Evolutionary conservation across 2,329 filamentous ascomycete genomes (phyloP), one percentile per base, ranked within the genome.

Genomic region (Penicillium nordicum): DNA sequence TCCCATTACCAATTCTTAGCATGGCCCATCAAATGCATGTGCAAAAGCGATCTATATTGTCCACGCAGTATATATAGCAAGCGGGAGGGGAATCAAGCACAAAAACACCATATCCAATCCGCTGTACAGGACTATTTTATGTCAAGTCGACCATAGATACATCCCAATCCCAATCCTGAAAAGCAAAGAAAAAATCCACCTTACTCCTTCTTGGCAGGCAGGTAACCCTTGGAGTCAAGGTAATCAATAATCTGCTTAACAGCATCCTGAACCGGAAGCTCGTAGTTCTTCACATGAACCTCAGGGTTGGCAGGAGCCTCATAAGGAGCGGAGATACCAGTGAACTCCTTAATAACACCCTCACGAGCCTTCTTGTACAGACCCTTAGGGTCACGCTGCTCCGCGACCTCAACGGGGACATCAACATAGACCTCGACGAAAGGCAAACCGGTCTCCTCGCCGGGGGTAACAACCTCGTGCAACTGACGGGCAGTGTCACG

Each of bases 361-460:
- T 89, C 88, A 43, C 93, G 82, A 12, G 94, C 94, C 84, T 96
- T 96, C 83, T 96, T 96, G 80, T 99, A 99, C 58, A 97, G 79
- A 5, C 93, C 94, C 85, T 99, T 99, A 47, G 94, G 94, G 72
- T 99, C 94, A 61, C 94, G 86, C 83, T 93, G 82, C 84, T 97
- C 93, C 37, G 94, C 93, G 43, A 94, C 90, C 76, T 91, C 90
- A 64, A 97, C 83, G 14, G 92, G 89, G 12, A 97, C 86, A 75
- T 99, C 92, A 61, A 99, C 88, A 71, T 86, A 96, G 57, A 97
- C 91, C 79, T 99, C 94, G 64, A 99, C 83, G 73, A 99, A 99
- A 10, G 89, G 88, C 55, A 97, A 83, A 0, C 89, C 79, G 1
- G 79, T 74, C 64, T 81, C 79, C 67, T 88, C 87, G 57, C 79